Evolutionary conservation across 257 asterid genomes (phyloP), one percentile per base, ranked within the genome.

Genomic region (Dorcoceras hygrometricum): DNA sequence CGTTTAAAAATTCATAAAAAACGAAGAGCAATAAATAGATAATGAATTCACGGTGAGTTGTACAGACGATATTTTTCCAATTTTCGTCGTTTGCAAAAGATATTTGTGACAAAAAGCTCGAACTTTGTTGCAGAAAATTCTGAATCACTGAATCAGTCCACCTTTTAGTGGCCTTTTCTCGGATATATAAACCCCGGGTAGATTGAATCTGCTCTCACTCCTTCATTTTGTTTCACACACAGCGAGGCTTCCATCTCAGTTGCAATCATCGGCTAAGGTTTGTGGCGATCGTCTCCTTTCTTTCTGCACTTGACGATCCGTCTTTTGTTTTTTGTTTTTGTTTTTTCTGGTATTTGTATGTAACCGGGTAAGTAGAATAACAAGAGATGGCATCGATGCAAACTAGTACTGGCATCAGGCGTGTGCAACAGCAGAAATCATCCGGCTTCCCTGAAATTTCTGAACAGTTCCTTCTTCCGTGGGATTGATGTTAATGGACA

Each of bases 361-460:
- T 39, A n/a, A n/a, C n/a, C n/a, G n/a, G n/a, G n/a, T n/a, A n/a
- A n/a, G 51, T 4, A 39, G 19, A 39, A 39, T 46, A 34, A 63
- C 55, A 73, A 74, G 73, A 65, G 50, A 89, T 91, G 98, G 92
- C 96, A 5, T 84, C 95, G 14, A 78, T 85, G 75, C 96, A 85
- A 66, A 79, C 90, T 67, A 81, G 87, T 69, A n/a, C 62, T 91
- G 74, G 78, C 95, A 61, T 79, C 96, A 69, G 83, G 84, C 10
- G 79, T 81, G 51, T 80, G 87, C 85, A 87, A 80, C 70, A 86
- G 79, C 71, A 73, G 83, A 61, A 87, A 68, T 27, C 64, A 76
- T 76, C 66, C 81, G 62, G 63, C 90, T 29, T 79, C 80, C 22
- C 26, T 70, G 69, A 89, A 76, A 69, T 71, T 69, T 63, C 80